Base-by-base conservation (phyloP, 2,329 filamentous ascomycete species). In the Verticillium zaregamsianum region DNA sequence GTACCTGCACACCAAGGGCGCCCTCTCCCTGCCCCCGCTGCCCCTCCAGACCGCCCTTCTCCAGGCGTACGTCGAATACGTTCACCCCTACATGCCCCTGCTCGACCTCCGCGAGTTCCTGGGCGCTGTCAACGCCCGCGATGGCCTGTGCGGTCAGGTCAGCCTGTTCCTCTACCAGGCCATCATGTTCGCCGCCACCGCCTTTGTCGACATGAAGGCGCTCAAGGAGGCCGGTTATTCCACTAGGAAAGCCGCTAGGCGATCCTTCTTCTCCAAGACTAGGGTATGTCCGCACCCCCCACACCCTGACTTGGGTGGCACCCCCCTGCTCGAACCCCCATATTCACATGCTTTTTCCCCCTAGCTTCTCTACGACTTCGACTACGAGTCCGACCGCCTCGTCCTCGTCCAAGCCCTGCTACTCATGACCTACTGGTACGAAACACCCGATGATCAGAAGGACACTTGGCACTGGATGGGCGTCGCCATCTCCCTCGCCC, bases 391-490 rank as follows among this genome's bases (percentile, higher is more conserved):
- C 55, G 93, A 97, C 74, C 90, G 93, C 59, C 89, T 97, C 62
- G 87, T 92, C 23, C 84, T 97, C 28, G 92, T 97, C 17, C 94
- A 97, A 76, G 90, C 91, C 5, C 82, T 97, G 25, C 82, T 97
- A 28, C 83, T 97, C 63, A 93, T 97, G 90, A 97, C 93, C 3
- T 97, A 96, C 74, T 98, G 94, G 90, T 97, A 97, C 74, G 93
- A 97, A 76, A 96, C 92, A 14, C 93, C 93, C 0, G 93, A 97
- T 76, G 94, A 97, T 73, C 92, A 97, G 72, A 97, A 97, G 75
- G 94, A 97, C 73, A 97, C 93, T 55, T 97, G 94, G 91, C 93
- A 97, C 73, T 97, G 93, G 94, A 96, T 97, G 91, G 94, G 94
- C 20, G 92, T 97, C 40, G 94, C 93, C 52, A 91, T 96, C 63